A percentile compares a stretch with the other conserved stretches of the same genome.
Evolutionary conservation across 129 eudicot genomes (phyloP).

Genomic region (Lonicera japonica): DNA sequence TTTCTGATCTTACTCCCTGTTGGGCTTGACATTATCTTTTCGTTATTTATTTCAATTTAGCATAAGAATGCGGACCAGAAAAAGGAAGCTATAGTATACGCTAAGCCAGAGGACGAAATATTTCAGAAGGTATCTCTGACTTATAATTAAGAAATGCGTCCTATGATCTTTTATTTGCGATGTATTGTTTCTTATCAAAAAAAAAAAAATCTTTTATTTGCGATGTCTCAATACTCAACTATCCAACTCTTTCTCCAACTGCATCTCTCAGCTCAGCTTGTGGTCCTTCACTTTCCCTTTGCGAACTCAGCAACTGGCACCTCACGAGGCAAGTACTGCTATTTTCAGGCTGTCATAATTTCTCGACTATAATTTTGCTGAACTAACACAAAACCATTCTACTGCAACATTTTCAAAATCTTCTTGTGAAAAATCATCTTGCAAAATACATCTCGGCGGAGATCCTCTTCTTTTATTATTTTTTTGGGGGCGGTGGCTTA

Average conservation of each 20-base stretch:
- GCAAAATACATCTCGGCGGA: no score
- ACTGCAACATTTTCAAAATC: neutral
- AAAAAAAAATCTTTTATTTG: neutral
- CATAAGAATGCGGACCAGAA: slow-evolving; percentile 43
- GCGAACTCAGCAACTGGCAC: slow-evolving; percentile 46
- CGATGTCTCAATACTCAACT: neutral
- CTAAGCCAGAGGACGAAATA: slow-evolving; percentile 77
- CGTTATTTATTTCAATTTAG: slow-evolving; percentile 19
- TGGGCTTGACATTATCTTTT: neutral
- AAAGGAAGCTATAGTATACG: slow-evolving; percentile 53
- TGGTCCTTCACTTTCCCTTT: slow-evolving; percentile 76
- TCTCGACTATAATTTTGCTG: neutral
- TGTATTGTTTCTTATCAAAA: no score
- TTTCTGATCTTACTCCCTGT: neutral
- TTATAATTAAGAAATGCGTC: neutral
- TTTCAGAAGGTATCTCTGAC: slow-evolving; percentile 49
- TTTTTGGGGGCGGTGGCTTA: no score
- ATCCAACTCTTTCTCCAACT: slow-evolving; percentile 14
- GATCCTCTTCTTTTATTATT: no score
- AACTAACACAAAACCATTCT: neutral
- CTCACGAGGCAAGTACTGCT: slow-evolving; percentile 54
- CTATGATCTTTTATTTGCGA: neutral
- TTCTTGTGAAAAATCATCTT: neutral
- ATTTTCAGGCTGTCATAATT: slow-evolving; percentile 1
- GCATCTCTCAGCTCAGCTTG: slow-evolving; percentile 54